Conservation (phyloP, 257 asterid species). For the Eustoma russellianum region DNA sequence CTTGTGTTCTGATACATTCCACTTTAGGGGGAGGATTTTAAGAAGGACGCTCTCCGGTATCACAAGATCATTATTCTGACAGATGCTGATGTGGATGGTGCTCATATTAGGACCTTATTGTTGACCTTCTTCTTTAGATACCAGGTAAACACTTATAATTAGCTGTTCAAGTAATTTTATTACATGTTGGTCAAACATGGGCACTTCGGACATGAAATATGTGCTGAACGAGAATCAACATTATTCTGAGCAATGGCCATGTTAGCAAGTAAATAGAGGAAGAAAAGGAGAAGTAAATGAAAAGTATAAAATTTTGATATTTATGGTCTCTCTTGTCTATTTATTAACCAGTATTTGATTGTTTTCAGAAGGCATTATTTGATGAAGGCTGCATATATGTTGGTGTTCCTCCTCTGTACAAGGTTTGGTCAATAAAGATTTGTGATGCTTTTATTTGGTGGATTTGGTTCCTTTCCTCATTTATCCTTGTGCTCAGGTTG, state of each 20-base stretch:
- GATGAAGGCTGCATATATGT: conserved; percentile 95
- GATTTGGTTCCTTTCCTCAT: conserved; percentile 10
- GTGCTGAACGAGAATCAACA: neutral
- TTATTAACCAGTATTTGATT: conserved; percentile 18
- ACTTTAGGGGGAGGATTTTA: conserved; percentile 87
- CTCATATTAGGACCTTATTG: conserved; percentile 88
- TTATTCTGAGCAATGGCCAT: neutral
- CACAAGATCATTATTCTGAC: conserved; percentile 94
- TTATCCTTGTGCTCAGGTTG: conserved; percentile 46
- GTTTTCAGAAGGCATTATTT: conserved; percentile 78
- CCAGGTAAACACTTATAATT: conserved; percentile 40
- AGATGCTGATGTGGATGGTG: conserved; percentile 99
- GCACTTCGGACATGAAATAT: neutral
- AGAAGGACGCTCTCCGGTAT: conserved; percentile 84
- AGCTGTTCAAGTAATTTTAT: too few species aligned
- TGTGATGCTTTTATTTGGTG: conserved; percentile 5
- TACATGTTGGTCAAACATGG: too few species aligned
- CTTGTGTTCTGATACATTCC: conserved; percentile 14
- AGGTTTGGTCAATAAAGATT: conserved; percentile 38
- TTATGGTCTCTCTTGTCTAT: conserved; percentile 5
- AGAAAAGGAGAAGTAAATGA: neutral
- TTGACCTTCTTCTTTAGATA: conserved; percentile 91
- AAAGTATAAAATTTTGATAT: neutral
- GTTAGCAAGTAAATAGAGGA: neutral
- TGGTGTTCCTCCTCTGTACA: conserved; percentile 95